A percentile compares a stretch with the other conserved stretches of the same genome.
Conservation (phyloP, 2,329 filamentous ascomycete species). For the Phialophora tarda region DNA sequence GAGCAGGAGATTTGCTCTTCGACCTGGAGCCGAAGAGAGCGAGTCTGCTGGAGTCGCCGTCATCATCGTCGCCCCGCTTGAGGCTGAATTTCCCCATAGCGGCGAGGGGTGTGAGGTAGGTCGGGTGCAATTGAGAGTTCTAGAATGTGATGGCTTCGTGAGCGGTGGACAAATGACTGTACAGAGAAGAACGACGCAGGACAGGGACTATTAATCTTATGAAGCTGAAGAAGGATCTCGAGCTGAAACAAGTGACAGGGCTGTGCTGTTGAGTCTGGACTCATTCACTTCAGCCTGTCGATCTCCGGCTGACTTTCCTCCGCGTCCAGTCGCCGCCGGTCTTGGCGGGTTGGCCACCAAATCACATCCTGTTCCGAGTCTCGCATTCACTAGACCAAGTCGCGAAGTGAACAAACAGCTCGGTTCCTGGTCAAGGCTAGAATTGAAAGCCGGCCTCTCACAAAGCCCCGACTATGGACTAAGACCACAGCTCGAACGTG, state of each 20-base stretch:
- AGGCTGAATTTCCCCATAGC: conserved; percentile 51
- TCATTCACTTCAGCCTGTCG: conserved; percentile 10
- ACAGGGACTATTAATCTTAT: conserved; percentile 1
- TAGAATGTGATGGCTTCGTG: not conserved
- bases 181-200: not conserved
- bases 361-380: conserved; percentile 8
- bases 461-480: conserved; percentile 25
- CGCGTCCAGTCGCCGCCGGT: not conserved
- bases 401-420: not conserved
- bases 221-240: conserved; percentile 22
- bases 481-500: conserved; percentile 25
- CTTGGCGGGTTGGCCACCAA: conserved; percentile 28
- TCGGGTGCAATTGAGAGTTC: not conserved
- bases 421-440: not conserved
- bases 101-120: not conserved
- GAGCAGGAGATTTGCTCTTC: conserved; percentile 60
- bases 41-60: conserved; percentile 57
- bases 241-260: conserved; percentile 34
- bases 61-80: conserved; percentile 61
- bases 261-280: conserved; percentile 27
- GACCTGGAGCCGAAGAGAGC: conserved; percentile 65
- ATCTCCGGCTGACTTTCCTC: conserved; percentile 5
- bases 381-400: not conserved
- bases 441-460: not conserved
- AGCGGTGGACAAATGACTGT: not conserved